phyloP scores from a whole-genome alignment of 2,329 filamentous ascomycete species.

The Scedosporium boydii region DNA sequence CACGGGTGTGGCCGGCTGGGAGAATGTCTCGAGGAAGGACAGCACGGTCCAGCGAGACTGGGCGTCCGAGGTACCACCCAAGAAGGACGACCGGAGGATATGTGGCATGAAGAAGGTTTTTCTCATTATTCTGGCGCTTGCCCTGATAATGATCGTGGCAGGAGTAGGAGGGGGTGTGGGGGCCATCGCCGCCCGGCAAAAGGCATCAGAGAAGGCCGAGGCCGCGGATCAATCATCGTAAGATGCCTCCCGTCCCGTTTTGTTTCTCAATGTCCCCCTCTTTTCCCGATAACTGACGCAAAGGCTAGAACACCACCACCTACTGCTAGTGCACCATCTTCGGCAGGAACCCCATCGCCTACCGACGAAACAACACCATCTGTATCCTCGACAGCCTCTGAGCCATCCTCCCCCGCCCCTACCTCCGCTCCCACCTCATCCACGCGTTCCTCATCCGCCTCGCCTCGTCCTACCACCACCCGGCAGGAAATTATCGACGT shows the following conservation, averaged over 20 bases:
- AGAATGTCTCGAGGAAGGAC: background rate
- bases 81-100: conserved; percentile 1
- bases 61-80: background rate
- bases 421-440: background rate
- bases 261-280: background rate
- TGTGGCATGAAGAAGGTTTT: conserved; percentile 4
- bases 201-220: background rate
- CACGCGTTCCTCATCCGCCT: background rate
- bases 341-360: background rate
- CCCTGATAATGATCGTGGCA: background rate
- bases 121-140: background rate
- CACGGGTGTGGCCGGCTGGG: background rate
- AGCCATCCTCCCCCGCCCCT: background rate
- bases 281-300: background rate
- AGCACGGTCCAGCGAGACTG: no score
- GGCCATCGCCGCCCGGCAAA: background rate
- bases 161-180: conserved; percentile 4
- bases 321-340: background rate
- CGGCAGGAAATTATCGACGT: background rate
- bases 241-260: background rate
- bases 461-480: background rate
- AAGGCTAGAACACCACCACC: background rate
- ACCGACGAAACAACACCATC: background rate
- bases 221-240: background rate
- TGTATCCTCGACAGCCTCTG: background rate